Conservation (phyloP, 2,329 filamentous ascomycete species). For the Cladosporium sp. region DNA sequence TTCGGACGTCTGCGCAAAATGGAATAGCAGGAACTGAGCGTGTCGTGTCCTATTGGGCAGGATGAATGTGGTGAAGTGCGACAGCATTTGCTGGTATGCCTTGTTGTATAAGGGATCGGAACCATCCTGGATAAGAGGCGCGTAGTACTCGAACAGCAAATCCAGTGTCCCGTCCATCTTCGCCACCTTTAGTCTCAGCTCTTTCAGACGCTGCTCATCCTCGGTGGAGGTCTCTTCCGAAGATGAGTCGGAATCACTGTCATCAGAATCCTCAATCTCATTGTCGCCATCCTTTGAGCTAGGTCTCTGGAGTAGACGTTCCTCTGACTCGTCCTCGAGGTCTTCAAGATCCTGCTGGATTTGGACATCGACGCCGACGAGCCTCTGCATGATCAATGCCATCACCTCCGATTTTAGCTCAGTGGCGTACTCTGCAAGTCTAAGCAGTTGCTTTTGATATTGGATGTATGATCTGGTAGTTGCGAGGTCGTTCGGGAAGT, state of each 20-base stretch:
- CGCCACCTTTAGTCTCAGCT: slow-evolving; percentile 74
- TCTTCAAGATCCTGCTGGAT: slow-evolving; percentile 93
- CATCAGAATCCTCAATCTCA: slow-evolving; percentile 47
- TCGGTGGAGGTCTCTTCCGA: slow-evolving; percentile 56
- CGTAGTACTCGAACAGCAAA: slow-evolving; percentile 79
- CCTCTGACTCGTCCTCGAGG: slow-evolving; percentile 79
- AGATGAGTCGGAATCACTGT: slow-evolving; percentile 66
- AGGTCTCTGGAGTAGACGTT: slow-evolving; percentile 61
- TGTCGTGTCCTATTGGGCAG: slow-evolving; percentile 88
- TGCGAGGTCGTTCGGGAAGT: slow-evolving; percentile 50
- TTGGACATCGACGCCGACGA: slow-evolving; percentile 92
- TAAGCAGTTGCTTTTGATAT: slow-evolving; percentile 83
- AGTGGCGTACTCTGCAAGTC: slow-evolving; percentile 71
- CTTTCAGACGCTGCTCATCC: slow-evolving; percentile 58
- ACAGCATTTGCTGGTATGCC: slow-evolving; percentile 72
- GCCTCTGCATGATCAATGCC: slow-evolving; percentile 74
- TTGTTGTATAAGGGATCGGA: slow-evolving; percentile 65
- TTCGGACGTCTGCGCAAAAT: slow-evolving; percentile 81
- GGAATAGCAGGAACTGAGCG: slow-evolving; percentile 92
- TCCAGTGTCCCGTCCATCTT: slow-evolving; percentile 92
- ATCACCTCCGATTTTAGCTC: slow-evolving; percentile 76
- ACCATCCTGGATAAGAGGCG: slow-evolving; percentile 65
- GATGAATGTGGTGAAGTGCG: slow-evolving; percentile 82
- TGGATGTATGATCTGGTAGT: slow-evolving; percentile 73
- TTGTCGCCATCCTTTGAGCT: slow-evolving; percentile 48